phyloP scores from a whole-genome alignment of 23 red algal genomes.

The Porphyridium purpureum region DNA sequence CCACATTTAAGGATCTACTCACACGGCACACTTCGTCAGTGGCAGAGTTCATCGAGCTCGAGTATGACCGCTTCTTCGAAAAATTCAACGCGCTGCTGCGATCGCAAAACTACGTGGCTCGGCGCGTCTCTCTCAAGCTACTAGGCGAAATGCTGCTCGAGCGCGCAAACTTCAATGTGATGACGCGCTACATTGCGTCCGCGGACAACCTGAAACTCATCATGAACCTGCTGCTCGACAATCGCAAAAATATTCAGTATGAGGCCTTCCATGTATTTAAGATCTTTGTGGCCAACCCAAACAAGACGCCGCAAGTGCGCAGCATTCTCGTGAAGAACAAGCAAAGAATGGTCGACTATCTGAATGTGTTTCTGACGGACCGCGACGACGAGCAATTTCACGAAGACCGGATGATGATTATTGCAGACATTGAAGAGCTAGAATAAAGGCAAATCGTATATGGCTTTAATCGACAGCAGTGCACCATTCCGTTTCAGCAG shows the following conservation, averaged over 20 bases:
- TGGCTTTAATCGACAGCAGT: too few relatives aligned
- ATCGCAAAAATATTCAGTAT: slow-evolving; percentile 75
- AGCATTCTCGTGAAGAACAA: slow-evolving; percentile 73
- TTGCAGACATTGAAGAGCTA: slow-evolving; percentile 46
- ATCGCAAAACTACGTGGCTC: slow-evolving; percentile 73
- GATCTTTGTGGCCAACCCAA: slow-evolving; percentile 98
- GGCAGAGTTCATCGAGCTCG: slow-evolving; percentile 45
- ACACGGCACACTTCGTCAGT: slow-evolving; percentile 56
- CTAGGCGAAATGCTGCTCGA: slow-evolving; percentile 82
- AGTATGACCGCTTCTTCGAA: slow-evolving; percentile 61
- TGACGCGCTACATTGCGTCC: slow-evolving; percentile 82
- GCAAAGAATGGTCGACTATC: slow-evolving; percentile 48
- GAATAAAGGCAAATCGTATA: too few relatives aligned
- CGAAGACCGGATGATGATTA: slow-evolving; percentile 45
- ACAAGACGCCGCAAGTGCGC: slow-evolving; percentile 48
- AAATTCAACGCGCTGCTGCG: slow-evolving; percentile 58
- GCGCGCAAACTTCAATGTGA: slow-evolving; percentile 72
- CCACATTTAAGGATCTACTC: slow-evolving; percentile 68
- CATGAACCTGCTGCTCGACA: slow-evolving; percentile 95
- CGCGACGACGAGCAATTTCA: slow-evolving; percentile 92
- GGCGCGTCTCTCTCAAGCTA: slow-evolving; percentile 77
- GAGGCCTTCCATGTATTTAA: slow-evolving; percentile 99
- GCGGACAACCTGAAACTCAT: slow-evolving; percentile 77
- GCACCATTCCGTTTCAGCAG: too few relatives aligned
- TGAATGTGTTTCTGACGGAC: slow-evolving; percentile 66